These are phyloP conservation scores for Eremothecium cymbalariae DNA, from an alignment of 1,139 yeast species.

Conservation along the genomic window DNA sequence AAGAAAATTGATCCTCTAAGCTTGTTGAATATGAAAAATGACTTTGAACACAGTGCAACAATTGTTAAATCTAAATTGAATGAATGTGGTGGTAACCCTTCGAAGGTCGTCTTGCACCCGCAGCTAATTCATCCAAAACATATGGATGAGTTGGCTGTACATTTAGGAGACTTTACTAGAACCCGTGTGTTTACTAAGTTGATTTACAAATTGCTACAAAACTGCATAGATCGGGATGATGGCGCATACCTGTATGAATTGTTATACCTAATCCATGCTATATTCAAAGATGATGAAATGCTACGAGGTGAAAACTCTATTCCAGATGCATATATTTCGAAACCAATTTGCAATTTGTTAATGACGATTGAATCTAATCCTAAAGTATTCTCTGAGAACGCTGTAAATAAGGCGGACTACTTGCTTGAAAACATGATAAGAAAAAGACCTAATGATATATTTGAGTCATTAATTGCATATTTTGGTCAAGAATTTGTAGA, in stretches of 20 bases:
- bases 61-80: conserved; percentile 33
- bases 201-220: conserved; percentile 47
- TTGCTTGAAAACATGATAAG: conserved; percentile 44
- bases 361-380: conserved; percentile 42
- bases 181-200: conserved; percentile 48
- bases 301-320: conserved; percentile 36
- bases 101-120: conserved; percentile 42
- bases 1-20: conserved; percentile 36
- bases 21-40: conserved; percentile 30
- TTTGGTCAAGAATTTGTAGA: conserved; percentile 51
- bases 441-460: conserved; percentile 40
- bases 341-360: conserved; percentile 50
- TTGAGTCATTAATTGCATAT: conserved; percentile 45
- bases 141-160: conserved; percentile 27
- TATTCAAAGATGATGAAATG: conserved; percentile 47
- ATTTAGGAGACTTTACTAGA: conserved; percentile 46
- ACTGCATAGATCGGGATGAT: conserved; percentile 42
- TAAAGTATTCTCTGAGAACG: conserved; percentile 38
- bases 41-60: conserved; percentile 39
- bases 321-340: conserved; percentile 41
- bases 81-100: conserved; percentile 32
- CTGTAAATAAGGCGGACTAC: conserved; percentile 47
- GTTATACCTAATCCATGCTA: conserved; percentile 62
- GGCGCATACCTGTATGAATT: conserved; percentile 49
- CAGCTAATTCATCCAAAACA: conserved; percentile 30